Evolutionary conservation across 495 filamentous ascomycete species (phyloP), one percentile per base, ranked within the genome.

Genomic region (Staphylotrichum longicolle): DNA sequence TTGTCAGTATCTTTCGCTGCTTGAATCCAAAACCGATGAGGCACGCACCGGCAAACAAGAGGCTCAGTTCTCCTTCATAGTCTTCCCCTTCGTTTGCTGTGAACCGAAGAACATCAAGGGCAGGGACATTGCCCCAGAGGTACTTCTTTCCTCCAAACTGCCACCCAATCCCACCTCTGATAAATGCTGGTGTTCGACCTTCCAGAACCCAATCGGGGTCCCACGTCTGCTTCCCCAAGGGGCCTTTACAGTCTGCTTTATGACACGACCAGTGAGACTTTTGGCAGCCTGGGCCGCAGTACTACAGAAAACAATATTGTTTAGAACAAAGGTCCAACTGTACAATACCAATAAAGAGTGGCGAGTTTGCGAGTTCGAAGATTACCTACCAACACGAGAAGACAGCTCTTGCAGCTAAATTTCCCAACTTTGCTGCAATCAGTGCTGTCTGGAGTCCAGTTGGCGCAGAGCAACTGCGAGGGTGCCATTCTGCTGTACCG

Each of bases 281-380:
- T 66, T 79, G 78, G 62, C 78, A 80, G 1, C 60, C 49, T 52
- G 54, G 49, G 14, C 66, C 63, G 62, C 75, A 80, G 54, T 80
- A 79, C 50, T 45, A n/a, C 1, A n/a, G n/a, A 45, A 5, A 11
- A 4, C 42, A 5, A 27, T 27, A 27, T 27, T 15, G 12, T 11
- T 45, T 11, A 45, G 42, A 15, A 45, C 10, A 45, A 45, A 5
- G 42, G 42, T 27, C 20, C 0, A 27, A 27, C 20, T 27, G 20
- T 27, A 1, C 20, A 27, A 27, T 27, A 27, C 20, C 1, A 45
- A 6, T 7, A n/a, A 3, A 39, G 6, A 39, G 37, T 27, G 20
- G 20, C 20, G 37, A 7, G 37, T 3, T 39, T 1, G 20, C 20
- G 37, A 7, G 37, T 3, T 39, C 6, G 37, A 10, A 7, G 37